Evolutionary conservation across 2,329 filamentous ascomycete species (phyloP).

Genomic region (Aspergillus pseudoterreus): DNA sequence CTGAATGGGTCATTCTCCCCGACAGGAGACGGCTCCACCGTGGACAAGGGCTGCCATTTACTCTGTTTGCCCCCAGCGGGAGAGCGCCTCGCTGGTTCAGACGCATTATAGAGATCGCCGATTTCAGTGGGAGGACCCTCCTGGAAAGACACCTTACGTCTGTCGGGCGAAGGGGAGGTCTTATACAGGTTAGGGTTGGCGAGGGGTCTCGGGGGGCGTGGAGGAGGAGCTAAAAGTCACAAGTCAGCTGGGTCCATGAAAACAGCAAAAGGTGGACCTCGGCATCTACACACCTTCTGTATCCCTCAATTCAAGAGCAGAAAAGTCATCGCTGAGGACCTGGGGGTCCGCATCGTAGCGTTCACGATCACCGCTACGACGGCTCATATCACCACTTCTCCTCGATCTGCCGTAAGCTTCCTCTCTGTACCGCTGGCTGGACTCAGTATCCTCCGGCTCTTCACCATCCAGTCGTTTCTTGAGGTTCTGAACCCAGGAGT

Average conservation of each 20-base stretch:
- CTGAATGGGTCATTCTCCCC: slow-evolving; percentile 94
- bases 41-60: slow-evolving; percentile 95
- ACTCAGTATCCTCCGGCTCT: slow-evolving; percentile 60
- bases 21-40: slow-evolving; percentile 79
- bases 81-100: slow-evolving; percentile 54
- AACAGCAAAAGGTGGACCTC: not conserved
- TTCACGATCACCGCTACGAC: slow-evolving; percentile 80
- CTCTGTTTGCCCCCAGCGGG: slow-evolving; percentile 63
- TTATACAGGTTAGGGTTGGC: slow-evolving; percentile 81
- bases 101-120: slow-evolving; percentile 65
- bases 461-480: slow-evolving; percentile 94
- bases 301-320: slow-evolving; percentile 60
- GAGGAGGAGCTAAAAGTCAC: slow-evolving; percentile 46
- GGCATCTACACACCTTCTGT: slow-evolving; percentile 48
- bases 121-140: slow-evolving; percentile 74
- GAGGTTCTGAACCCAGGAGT: slow-evolving; percentile 84
- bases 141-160: slow-evolving; percentile 56
- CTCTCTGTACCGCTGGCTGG: slow-evolving; percentile 27
- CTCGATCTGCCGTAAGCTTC: slow-evolving; percentile 48
- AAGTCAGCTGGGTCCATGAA: not conserved
- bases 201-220: slow-evolving; percentile 59
- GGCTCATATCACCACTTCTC: slow-evolving; percentile 58
- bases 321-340: slow-evolving; percentile 85
- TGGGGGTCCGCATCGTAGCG: slow-evolving; percentile 93
- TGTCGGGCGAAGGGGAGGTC: slow-evolving; percentile 52